Base-by-base conservation (phyloP, 2,329 filamentous ascomycete species). In the Drechslerella dactyloides region DNA sequence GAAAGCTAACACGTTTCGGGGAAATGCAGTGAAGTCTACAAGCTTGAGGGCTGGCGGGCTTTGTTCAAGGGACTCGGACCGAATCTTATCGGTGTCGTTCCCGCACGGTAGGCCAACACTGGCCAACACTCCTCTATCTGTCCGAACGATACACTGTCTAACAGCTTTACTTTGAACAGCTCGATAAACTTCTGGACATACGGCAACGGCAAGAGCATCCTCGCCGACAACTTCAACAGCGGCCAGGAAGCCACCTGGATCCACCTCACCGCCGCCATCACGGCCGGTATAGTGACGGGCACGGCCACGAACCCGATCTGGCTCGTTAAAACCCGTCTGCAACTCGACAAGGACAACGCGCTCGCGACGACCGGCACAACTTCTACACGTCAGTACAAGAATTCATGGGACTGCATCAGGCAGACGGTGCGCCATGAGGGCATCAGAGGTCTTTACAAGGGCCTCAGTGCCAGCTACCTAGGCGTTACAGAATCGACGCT, bases 261-360 rank as follows among this genome's bases (percentile, higher is more conserved):
- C 10, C 91, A 96, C 79, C 83, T 96, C 7, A 82, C 85, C 52
- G 88, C 91, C 0, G 93, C 90, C 3, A 86, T 90, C 0, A 83
- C 85, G 15, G 92, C 93, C 0, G 93, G 93, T 1, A 85, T 97
- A 48, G 88, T 89, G 5, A 97, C 93, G 0, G 90, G 90, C 52
- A 97, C 93, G 0, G 90, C 89, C 21, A 97, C 93, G 40, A 97
- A 97, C 80, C 93, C 93, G 1, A 96, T 97, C 77, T 97, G 93
- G 93, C 85, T 97, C 74, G 87, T 97, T 78, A 97, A 97, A 84
- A 97, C 93, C 44, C 84, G 93, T 33, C 79, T 97, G 76, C 93
- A 97, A 81, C 85, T 97, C 35, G 93, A 97, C 82, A 96, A 93
- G 82, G 90, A 90, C 78, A 68, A 85, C 87, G 58, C 89, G 89